Evolutionary conservation across 2,329 filamentous ascomycete genomes (phyloP).

Genomic region (Xylaria sp.): DNA sequence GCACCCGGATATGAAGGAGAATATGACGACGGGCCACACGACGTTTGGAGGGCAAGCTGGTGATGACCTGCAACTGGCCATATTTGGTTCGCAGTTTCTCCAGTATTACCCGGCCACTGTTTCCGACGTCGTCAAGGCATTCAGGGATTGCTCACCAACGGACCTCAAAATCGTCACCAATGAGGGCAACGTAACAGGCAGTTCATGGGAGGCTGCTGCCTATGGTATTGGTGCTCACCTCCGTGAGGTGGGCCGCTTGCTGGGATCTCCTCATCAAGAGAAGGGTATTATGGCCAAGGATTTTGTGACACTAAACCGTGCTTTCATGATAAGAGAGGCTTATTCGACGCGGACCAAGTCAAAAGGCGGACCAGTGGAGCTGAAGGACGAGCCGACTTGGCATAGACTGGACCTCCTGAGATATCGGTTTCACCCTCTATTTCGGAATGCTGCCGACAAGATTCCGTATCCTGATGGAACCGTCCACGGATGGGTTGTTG

Average conservation of each 20-base stretch:
- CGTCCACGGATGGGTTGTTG: conserved; percentile 86
- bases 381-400: conserved; percentile 88
- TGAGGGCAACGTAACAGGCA: conserved; percentile 86
- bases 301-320: conserved; percentile 84
- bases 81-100: conserved; percentile 92
- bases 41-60: conserved; percentile 80
- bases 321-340: conserved; percentile 82
- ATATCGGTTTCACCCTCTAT: conserved; percentile 90
- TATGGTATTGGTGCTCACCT: conserved; percentile 93
- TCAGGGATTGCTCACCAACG: conserved; percentile 89
- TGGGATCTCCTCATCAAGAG: conserved; percentile 90
- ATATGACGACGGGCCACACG: conserved; percentile 81
- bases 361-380: conserved; percentile 78
- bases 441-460: conserved; percentile 81
- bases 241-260: conserved; percentile 88
- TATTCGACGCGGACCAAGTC: conserved; percentile 88
- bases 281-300: conserved; percentile 92
- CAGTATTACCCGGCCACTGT: conserved; percentile 90
- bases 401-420: conserved; percentile 88
- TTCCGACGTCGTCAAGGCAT: conserved; percentile 89
- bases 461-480: conserved; percentile 73
- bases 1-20: conserved; percentile 80
- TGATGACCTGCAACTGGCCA: conserved; percentile 80
- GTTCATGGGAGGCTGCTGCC: conserved; percentile 94
- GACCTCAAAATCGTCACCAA: conserved; percentile 84